phyloP scores from a whole-genome alignment of 345 rosid species.

The Triadica sebifera region DNA sequence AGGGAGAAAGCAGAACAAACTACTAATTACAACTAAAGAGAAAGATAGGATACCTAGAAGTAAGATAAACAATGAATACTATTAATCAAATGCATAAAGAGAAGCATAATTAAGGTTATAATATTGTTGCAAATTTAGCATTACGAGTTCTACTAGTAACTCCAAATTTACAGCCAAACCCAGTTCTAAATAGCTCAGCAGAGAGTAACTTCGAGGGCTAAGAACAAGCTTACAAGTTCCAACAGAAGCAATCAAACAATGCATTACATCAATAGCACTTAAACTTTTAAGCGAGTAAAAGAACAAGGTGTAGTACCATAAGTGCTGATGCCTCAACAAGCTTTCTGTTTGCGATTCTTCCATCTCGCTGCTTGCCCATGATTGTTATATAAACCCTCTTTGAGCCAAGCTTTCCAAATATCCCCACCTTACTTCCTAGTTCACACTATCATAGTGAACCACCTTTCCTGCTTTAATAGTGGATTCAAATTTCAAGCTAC shows the following conservation, averaged over 20 bases:
- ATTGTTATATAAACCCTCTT: no score
- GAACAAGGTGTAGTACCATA: constrained; percentile 31
- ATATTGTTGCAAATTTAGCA: neutral
- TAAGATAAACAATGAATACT: neutral
- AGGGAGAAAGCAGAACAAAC: neutral
- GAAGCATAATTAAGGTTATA: no score
- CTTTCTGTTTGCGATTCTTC: constrained; percentile 31
- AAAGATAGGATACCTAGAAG: neutral
- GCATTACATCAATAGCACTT: neutral
- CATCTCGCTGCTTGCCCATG: constrained; percentile 46
- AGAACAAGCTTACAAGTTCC: neutral
- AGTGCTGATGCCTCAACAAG: constrained; percentile 34
- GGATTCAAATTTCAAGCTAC: constrained; percentile 12
- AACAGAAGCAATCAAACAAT: neutral
- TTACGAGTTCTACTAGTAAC: neutral
- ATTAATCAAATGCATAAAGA: neutral
- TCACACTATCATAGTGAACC: no score
- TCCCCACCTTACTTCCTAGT: constrained; percentile 14
- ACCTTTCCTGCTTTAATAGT: constrained; percentile 4
- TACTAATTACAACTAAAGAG: neutral
- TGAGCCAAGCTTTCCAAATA: constrained; percentile 6
- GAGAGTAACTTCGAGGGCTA: neutral
- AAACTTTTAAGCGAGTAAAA: neutral
- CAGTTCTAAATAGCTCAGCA: neutral
- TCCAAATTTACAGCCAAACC: neutral